Evolutionary conservation across 208 protist genomes (phyloP).

Genomic region (Jaenimonas drosophilae): DNA sequence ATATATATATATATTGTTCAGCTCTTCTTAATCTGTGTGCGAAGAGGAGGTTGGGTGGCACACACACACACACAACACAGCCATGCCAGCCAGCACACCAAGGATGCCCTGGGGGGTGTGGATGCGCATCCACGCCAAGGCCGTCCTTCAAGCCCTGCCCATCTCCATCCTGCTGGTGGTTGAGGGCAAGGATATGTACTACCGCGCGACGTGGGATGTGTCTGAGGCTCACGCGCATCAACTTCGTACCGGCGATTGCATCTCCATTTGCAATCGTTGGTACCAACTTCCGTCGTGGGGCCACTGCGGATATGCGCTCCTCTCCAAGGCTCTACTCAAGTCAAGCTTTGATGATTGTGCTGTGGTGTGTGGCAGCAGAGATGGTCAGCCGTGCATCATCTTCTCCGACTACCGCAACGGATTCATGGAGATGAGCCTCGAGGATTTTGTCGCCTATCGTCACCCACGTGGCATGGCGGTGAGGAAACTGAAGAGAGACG

Average conservation of each 20-base stretch:
- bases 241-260: conserved; percentile 71
- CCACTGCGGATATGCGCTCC: conserved; percentile 61
- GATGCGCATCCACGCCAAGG: conserved; percentile 58
- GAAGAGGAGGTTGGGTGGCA: too few species aligned
- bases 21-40: too few species aligned
- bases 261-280: conserved; percentile 82
- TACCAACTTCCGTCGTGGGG: conserved; percentile 74
- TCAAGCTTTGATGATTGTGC: conserved; percentile 80
- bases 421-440: conserved; percentile 43
- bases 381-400: conserved; percentile 50
- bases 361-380: conserved; percentile 36
- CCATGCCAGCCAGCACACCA: conserved; percentile 42
- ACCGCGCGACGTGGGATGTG: conserved; percentile 70
- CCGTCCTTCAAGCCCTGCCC: conserved; percentile 63
- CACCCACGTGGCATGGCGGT: conserved; percentile 61
- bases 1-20: too few species aligned
- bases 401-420: conserved; percentile 65
- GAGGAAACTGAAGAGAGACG: conserved; percentile 35
- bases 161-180: conserved; percentile 68
- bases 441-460: conserved; percentile 45
- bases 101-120: conserved; percentile 50
- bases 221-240: conserved; percentile 21
- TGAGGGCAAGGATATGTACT: conserved; percentile 75
- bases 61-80: too few species aligned
- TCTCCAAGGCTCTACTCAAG: conserved; percentile 81